Percentiles rank a stretch among this genome's conserved stretches.
These are phyloP conservation scores for Fusarium beomiforme DNA, from an alignment of 2,329 filamentous ascomycete genomes.

Conservation along the genomic window DNA sequence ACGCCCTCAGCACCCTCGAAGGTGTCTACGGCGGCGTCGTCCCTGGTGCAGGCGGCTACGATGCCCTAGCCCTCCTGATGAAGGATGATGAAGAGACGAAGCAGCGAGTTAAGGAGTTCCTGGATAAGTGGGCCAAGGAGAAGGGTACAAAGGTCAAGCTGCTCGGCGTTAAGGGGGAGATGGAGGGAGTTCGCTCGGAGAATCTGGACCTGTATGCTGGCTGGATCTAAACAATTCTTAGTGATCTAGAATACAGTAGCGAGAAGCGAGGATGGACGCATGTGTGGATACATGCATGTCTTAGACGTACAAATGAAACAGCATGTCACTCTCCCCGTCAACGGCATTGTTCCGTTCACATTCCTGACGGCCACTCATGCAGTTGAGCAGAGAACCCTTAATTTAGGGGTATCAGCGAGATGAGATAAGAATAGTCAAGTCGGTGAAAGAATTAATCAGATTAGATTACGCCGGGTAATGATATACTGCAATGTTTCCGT, in stretches of 20 bases:
- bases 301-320: constrained; percentile 30
- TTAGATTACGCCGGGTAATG: constrained; percentile 35
- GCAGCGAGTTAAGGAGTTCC: constrained; percentile 65
- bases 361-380: constrained; percentile 8
- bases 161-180: constrained; percentile 75
- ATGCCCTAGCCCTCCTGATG: constrained; percentile 85
- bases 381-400: neutral
- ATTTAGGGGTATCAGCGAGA: neutral
- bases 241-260: neutral
- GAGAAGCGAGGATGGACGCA: constrained; percentile 11
- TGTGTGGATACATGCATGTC: constrained; percentile 14
- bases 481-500: constrained; percentile 12
- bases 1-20: constrained; percentile 75
- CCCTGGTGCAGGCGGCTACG: constrained; percentile 92
- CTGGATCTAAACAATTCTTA: constrained; percentile 50
- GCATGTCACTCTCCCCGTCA: constrained; percentile 1
- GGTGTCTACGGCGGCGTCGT: constrained; percentile 93
- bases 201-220: constrained; percentile 54
- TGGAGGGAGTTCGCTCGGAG: constrained; percentile 70
- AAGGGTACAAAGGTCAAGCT: constrained; percentile 73
- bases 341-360: constrained; percentile 28
- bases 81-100: constrained; percentile 75
- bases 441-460: constrained; percentile 15
- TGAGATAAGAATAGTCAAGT: neutral
- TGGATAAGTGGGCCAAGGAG: constrained; percentile 71